phyloP scores from a whole-genome alignment of 225 moss, liverwort and hornwort genomes.

The Bryoerythrophyllum caledonicum region DNA sequence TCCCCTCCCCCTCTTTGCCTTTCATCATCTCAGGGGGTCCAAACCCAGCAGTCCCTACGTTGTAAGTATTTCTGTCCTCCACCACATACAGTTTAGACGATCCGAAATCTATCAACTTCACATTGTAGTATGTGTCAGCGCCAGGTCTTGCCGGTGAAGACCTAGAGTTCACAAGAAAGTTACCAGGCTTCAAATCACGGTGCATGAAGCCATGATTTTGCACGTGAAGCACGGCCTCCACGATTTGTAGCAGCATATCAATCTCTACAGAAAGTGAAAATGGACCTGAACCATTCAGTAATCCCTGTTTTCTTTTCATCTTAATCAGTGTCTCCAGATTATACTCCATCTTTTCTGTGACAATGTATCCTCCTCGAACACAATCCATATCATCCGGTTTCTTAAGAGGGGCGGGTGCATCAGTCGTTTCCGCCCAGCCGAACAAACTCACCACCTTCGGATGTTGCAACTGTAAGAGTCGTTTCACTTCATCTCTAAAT shows the following conservation, averaged over 20 bases:
- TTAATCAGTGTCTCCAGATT: not conserved
- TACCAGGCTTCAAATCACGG: not conserved
- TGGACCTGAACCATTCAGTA: not conserved
- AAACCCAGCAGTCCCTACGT: not conserved
- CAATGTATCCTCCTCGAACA: not conserved
- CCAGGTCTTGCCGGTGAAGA: not conserved
- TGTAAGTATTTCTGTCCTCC: not conserved
- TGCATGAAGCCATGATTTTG: not conserved
- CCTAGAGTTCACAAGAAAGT: not conserved
- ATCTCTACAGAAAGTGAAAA: not conserved
- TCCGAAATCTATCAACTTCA: not conserved
- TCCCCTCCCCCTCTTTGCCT: rapidly evolving
- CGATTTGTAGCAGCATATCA: not conserved
- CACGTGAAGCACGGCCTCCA: not conserved
- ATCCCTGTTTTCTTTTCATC: too few species aligned
- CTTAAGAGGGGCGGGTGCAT: not conserved
- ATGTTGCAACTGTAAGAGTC: not conserved
- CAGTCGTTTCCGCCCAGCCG: not conserved
- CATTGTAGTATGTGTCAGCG: not conserved
- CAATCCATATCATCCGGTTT: too few species aligned
- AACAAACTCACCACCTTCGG: not conserved
- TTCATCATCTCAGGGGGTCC: not conserved
- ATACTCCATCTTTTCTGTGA: slow-evolving; percentile 3
- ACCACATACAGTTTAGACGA: not conserved
- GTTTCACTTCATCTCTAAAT: not conserved